Conservation (phyloP, 2,329 filamentous ascomycete genomes). For the Stachybotrys echinatus region DNA sequence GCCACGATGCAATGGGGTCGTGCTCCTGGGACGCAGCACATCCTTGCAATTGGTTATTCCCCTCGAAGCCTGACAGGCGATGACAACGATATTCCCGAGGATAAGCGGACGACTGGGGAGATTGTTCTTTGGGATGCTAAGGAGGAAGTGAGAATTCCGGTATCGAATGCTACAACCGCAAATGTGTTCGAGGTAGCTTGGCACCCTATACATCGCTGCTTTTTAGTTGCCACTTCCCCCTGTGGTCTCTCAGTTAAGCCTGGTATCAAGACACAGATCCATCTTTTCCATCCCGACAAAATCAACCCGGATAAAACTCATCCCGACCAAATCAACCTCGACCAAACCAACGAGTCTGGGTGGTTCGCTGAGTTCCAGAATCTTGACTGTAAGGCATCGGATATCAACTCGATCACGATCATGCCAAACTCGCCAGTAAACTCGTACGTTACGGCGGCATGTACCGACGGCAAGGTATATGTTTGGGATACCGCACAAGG, state of each 20-base stretch:
- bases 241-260: conserved; percentile 38
- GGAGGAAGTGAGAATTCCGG: conserved; percentile 35
- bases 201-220: conserved; percentile 50
- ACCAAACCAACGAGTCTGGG: conserved; percentile 17
- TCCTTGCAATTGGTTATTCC: conserved; percentile 59
- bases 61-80: conserved; percentile 48
- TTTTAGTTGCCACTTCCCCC: conserved; percentile 54
- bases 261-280: conserved; percentile 49
- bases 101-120: conserved; percentile 53
- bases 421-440: conserved; percentile 46
- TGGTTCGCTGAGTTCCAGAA: conserved; percentile 41
- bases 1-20: conserved; percentile 60
- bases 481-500: conserved; percentile 56
- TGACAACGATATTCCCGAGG: conserved; percentile 53
- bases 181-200: conserved; percentile 62
- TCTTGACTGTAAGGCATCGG: conserved; percentile 53
- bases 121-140: conserved; percentile 54
- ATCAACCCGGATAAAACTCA: conserved; percentile 41
- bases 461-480: conserved; percentile 57
- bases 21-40: conserved; percentile 35
- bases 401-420: conserved; percentile 59
- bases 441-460: conserved; percentile 54
- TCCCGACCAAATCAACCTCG: conserved; percentile 46
- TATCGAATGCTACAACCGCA: conserved; percentile 46
- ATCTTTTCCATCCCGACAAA: conserved; percentile 39